phyloP scores from a whole-genome alignment of 2,329 filamentous ascomycete genomes.

The Paraconiothyrium brasiliense region DNA sequence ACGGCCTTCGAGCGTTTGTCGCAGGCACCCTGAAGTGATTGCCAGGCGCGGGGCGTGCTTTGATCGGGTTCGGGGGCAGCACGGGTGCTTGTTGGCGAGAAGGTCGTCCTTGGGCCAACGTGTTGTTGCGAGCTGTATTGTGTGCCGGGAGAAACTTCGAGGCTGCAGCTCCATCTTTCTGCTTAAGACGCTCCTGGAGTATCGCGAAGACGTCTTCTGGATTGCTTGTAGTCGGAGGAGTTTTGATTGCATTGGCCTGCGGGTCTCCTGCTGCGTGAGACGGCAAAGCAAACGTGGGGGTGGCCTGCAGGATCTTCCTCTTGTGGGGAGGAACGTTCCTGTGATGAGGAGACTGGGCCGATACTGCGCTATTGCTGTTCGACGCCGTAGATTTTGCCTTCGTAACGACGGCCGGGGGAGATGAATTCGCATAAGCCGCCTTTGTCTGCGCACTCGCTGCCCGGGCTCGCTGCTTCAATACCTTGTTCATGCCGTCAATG shows the following conservation, averaged over 20 bases:
- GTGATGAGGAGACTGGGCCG: neutral
- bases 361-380: neutral
- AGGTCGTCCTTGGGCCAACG: no score
- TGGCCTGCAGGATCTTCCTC: neutral
- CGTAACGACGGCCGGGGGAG: neutral
- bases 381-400: neutral
- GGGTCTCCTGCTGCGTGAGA: neutral
- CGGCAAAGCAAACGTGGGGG: neutral
- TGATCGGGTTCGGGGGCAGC: neutral
- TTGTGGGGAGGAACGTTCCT: neutral
- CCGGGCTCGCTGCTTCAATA: neutral
- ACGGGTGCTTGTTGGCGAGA: no score
- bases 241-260: neutral
- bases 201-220: neutral
- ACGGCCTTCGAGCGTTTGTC: neutral
- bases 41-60: neutral
- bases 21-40: neutral
- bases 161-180: neutral
- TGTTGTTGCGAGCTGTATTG: neutral
- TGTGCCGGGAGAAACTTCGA: no score
- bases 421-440: neutral
- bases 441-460: neutral
- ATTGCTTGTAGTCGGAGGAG: neutral
- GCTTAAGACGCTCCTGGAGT: neutral
- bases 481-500: neutral